Evolutionary conservation across 441 rosid genomes (phyloP).

Genomic region (Biscutella laevigata): DNA sequence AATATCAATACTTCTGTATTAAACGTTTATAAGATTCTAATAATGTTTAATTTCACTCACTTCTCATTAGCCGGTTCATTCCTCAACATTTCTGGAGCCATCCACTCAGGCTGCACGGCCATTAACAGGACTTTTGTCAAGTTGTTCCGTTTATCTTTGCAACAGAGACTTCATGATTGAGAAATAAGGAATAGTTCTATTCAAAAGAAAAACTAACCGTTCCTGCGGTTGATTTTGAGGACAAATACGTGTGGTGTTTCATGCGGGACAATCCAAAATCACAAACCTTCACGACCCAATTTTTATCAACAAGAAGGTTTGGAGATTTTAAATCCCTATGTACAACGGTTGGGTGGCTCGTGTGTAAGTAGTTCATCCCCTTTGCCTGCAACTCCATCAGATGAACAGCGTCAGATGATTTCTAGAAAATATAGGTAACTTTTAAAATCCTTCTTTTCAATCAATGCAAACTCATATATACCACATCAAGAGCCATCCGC

Average conservation of each 20-base stretch:
- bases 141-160: background rate
- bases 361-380: slow-evolving; percentile 97
- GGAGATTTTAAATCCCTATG: slow-evolving; percentile 97
- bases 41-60: slow-evolving; percentile 38
- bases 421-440: background rate
- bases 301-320: slow-evolving; percentile 93
- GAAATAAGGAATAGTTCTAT: background rate
- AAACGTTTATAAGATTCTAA: background rate
- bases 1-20: slow-evolving; percentile 15
- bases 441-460: background rate
- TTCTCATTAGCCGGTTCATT: slow-evolving; percentile 97
- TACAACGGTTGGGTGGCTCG: slow-evolving; percentile 89
- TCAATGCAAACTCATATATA: slow-evolving; percentile 26
- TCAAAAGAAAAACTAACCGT: slow-evolving; percentile 42
- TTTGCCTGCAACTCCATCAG: slow-evolving; percentile 55
- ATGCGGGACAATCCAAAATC: slow-evolving; percentile 95
- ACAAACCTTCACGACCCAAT: slow-evolving; percentile 97
- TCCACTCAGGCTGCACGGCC: slow-evolving; percentile 91
- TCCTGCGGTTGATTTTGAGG: slow-evolving; percentile 97
- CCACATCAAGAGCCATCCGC: slow-evolving; percentile 98
- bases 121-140: slow-evolving; percentile 16
- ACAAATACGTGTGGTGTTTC: slow-evolving; percentile 87
- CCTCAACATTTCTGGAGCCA: slow-evolving; percentile 98
- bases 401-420: background rate
- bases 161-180: background rate